These are phyloP conservation scores for Papilionanthe hybrid DNA, from an alignment of 116 monocot species.

Conservation along the genomic window DNA sequence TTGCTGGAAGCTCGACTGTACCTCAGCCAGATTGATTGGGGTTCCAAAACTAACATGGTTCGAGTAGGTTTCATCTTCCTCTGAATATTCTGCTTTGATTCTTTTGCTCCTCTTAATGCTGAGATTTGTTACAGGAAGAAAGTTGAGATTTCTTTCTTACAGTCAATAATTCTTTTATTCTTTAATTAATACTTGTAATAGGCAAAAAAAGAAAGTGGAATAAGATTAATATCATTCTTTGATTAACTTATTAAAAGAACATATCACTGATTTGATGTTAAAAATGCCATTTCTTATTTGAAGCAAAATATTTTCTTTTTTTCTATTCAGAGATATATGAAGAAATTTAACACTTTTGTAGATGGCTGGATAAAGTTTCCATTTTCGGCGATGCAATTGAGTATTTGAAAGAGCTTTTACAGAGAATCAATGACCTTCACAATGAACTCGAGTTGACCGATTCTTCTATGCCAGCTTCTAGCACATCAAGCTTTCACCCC, in stretches of 20 bases:
- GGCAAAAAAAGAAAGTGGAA: neutral
- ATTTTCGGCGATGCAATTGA: conserved; percentile 99
- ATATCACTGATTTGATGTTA: neutral
- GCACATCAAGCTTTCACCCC: conserved; percentile 69
- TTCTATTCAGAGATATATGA: neutral
- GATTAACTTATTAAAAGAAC: conserved; percentile 9
- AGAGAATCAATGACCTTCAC: conserved; percentile 96
- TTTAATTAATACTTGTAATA: neutral
- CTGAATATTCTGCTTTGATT: neutral
- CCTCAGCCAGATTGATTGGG: conserved; percentile 22
- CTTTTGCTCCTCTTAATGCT: neutral
- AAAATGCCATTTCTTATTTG: neutral
- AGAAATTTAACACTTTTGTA: neutral
- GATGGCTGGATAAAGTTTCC: conserved; percentile 97
- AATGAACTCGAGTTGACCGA: conserved; percentile 85
- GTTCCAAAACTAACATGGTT: neutral
- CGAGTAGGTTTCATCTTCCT: too few species aligned
- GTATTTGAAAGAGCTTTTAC: conserved; percentile 97
- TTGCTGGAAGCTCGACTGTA: conserved; percentile 20
- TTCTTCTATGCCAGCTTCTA: conserved; percentile 47
- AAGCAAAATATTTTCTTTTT: too few species aligned
- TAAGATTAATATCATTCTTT: conserved; percentile 10
- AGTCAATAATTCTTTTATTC: conserved; percentile 4
- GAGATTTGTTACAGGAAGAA: conserved; percentile 1
- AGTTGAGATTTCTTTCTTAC: neutral